These are phyloP conservation scores for Sideroxylon spinosum DNA, from an alignment of 179 eudicot genomes.

Conservation along the genomic window DNA sequence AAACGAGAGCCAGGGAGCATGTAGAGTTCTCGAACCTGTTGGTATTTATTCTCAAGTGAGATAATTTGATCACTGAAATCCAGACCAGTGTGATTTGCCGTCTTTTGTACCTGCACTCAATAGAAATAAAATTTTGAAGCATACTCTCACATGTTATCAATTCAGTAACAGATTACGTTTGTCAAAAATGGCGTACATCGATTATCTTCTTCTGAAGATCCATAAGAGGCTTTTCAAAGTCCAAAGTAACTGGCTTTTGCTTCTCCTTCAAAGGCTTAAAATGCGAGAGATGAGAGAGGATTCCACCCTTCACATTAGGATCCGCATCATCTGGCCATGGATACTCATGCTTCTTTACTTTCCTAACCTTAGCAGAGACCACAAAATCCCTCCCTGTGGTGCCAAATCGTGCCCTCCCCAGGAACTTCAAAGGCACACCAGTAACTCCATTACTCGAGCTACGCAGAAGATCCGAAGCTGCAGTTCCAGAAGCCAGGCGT, in stretches of 20 bases:
- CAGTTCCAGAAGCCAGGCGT: conserved; percentile 32
- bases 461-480: conserved; percentile 61
- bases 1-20: not conserved
- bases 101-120: conserved; percentile 56
- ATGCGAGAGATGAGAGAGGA: conserved; percentile 57
- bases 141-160: not conserved
- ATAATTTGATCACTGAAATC: conserved; percentile 77
- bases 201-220: conserved; percentile 66
- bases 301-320: conserved; percentile 74
- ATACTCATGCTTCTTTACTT: conserved; percentile 72
- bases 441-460: conserved; percentile 47
- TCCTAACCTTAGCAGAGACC: conserved; percentile 52
- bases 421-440: conserved; percentile 50
- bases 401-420: conserved; percentile 51
- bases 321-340: conserved; percentile 90
- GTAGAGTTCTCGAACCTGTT: conserved; percentile 42
- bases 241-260: conserved; percentile 81
- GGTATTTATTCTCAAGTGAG: conserved; percentile 62
- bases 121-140: conserved; percentile 7
- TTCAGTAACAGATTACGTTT: not conserved
- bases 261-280: conserved; percentile 82
- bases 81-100: conserved; percentile 79
- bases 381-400: conserved; percentile 27
- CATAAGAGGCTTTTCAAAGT: conserved; percentile 84
- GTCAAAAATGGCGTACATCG: conserved; percentile 45